Percentiles rank a stretch among this genome's conserved stretches.
These are phyloP conservation scores for Vicia villosa DNA, from an alignment of 306 rosid species.

Conservation along the genomic window DNA sequence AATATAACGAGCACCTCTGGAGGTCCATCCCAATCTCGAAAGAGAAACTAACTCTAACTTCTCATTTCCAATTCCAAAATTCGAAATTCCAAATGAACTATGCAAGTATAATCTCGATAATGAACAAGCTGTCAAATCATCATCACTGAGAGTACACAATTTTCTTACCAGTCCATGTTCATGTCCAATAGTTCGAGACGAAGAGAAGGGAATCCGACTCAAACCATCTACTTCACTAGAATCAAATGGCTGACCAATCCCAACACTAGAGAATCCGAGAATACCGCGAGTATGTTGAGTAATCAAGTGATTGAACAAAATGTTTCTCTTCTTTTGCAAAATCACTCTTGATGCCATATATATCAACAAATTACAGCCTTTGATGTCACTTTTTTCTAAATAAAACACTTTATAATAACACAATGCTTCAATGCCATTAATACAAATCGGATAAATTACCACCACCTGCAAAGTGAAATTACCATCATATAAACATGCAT, in stretches of 20 bases:
- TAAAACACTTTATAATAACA: background rate
- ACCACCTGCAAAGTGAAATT: slow-evolving; percentile 34
- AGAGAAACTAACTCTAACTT: slow-evolving; percentile 30
- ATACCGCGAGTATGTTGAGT: slow-evolving; percentile 22
- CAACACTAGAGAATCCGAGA: slow-evolving; percentile 52
- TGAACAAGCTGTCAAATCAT: slow-evolving; percentile 24
- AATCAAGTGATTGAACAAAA: too few relatives aligned
- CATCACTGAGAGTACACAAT: background rate
- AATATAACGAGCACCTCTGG: slow-evolving; percentile 44
- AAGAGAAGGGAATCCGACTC: slow-evolving; percentile 16
- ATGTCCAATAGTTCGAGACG: slow-evolving; percentile 25
- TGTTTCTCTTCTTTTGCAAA: slow-evolving; percentile 50
- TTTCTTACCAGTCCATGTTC: slow-evolving; percentile 33
- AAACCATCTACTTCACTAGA: slow-evolving; percentile 36
- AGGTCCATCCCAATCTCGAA: slow-evolving; percentile 41
- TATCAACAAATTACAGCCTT: slow-evolving; percentile 28
- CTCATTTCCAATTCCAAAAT: slow-evolving; percentile 30
- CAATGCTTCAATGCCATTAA: slow-evolving; percentile 3
- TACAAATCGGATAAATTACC: slow-evolving; percentile 19
- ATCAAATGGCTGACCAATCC: too few relatives aligned
- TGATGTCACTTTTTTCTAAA: slow-evolving; percentile 7
- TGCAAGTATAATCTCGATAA: slow-evolving; percentile 14
- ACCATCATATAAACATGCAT: background rate
- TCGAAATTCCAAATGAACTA: slow-evolving; percentile 27
- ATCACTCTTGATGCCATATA: slow-evolving; percentile 66